Evolutionary conservation across 768 basidiomycete species (phyloP).

Genomic region (Lepiota venenata): DNA sequence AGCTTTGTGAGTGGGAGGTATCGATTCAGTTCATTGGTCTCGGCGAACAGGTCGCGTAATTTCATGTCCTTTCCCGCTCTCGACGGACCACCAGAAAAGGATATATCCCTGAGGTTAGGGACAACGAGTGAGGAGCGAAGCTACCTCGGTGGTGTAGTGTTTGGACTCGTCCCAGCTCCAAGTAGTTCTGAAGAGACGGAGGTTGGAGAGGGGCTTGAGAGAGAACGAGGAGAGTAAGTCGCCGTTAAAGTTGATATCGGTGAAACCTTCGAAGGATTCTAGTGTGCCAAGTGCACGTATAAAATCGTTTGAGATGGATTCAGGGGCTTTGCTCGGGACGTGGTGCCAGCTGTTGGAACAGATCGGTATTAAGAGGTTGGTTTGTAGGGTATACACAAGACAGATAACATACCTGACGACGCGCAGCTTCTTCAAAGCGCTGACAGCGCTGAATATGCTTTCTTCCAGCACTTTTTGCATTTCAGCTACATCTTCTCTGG

Average conservation of each 20-base stretch:
- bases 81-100: not conserved
- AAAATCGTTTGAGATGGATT: not conserved
- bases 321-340: not conserved
- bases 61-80: not conserved
- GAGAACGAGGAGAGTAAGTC: not conserved
- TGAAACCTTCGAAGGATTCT: not conserved
- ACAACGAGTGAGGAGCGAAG: not conserved
- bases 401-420: not conserved
- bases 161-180: not conserved
- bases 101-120: not conserved
- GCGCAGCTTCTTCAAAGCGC: not conserved
- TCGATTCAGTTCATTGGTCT: not conserved
- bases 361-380: not conserved
- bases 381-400: not conserved
- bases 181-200: not conserved
- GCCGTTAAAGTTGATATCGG: not conserved
- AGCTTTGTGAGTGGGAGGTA: not conserved
- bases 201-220: conserved; percentile 2
- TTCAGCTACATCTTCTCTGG: not conserved
- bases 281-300: not conserved
- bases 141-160: not conserved
- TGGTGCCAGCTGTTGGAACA: not conserved
- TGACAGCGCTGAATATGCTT: not conserved
- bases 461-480: not conserved
- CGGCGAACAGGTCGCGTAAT: not conserved